phyloP scores from a whole-genome alignment of 2,329 filamentous ascomycete genomes.

The Verticillium dahliae region DNA sequence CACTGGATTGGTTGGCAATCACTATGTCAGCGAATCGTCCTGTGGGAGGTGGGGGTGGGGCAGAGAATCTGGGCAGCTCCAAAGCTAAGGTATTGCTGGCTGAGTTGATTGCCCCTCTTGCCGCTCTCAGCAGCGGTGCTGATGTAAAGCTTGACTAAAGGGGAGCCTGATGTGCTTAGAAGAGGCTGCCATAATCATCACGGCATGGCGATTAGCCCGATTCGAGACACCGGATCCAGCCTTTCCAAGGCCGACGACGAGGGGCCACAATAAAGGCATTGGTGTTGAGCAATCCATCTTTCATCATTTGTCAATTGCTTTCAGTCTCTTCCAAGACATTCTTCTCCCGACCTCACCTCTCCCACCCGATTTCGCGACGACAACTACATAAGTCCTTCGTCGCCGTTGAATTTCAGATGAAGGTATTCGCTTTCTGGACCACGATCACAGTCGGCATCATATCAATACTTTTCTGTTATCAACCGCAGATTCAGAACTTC shows the following conservation, averaged over 20 bases:
- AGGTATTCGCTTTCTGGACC: slow-evolving; percentile 17
- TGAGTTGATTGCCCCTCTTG: no score
- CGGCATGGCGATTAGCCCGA: background rate
- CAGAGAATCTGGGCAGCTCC: no score
- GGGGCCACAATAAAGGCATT: background rate
- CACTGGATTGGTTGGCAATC: no score
- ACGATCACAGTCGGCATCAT: slow-evolving; percentile 21
- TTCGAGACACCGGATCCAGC: background rate
- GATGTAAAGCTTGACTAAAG: slow-evolving; percentile 22
- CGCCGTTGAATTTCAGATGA: slow-evolving; percentile 18
- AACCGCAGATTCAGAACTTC: slow-evolving; percentile 15
- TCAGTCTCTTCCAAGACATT: background rate
- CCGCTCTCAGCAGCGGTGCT: slow-evolving; percentile 8
- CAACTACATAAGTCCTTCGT: background rate
- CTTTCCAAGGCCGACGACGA: background rate
- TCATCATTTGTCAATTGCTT: background rate
- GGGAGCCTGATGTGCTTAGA: slow-evolving; percentile 4
- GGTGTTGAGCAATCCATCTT: background rate
- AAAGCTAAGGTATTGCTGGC: no score
- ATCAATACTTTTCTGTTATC: slow-evolving; percentile 18
- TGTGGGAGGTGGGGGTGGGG: no score
- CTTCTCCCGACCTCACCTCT: background rate
- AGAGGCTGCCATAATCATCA: slow-evolving; percentile 5
- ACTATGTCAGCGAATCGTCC: no score
- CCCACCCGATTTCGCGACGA: background rate